phyloP scores from a whole-genome alignment of 768 basidiomycete genomes.

The Leccinum incarnatum region DNA sequence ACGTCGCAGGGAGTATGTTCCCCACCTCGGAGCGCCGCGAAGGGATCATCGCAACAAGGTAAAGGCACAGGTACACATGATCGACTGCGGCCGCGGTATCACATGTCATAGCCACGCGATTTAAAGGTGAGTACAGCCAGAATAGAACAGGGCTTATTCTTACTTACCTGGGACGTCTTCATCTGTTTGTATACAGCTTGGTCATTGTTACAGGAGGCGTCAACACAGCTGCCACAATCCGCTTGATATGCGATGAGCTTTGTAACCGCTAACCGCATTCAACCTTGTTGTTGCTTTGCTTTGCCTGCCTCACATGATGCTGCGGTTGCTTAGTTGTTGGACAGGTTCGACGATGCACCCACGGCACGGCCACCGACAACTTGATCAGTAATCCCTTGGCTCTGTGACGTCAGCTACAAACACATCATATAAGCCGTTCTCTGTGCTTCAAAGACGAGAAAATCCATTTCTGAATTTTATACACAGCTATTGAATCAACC shows the following conservation, averaged over 20 bases:
- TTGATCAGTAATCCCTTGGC: not conserved
- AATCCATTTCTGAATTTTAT: not conserved
- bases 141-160: constrained; percentile 56
- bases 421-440: not conserved
- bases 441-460: not conserved
- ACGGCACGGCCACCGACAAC: too few relatives aligned
- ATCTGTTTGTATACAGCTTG: constrained; percentile 6
- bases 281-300: constrained; percentile 54
- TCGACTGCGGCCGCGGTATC: not conserved
- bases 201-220: not conserved
- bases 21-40: not conserved
- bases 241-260: not conserved
- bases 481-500: too few relatives aligned
- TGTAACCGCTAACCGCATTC: constrained; percentile 50
- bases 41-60: not conserved
- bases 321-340: constrained; percentile 42
- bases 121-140: constrained; percentile 47
- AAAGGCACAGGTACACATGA: not conserved
- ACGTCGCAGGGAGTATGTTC: not conserved
- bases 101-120: not conserved
- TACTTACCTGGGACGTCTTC: constrained; percentile 54
- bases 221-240: not conserved
- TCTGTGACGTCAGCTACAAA: not conserved
- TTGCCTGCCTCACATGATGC: constrained; percentile 42
- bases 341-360: constrained; percentile 6